A percentile compares a stretch with the other conserved stretches of the same genome.
These are phyloP conservation scores for Pisolithus albus DNA, from an alignment of 768 basidiomycete genomes.

Conservation along the genomic window DNA sequence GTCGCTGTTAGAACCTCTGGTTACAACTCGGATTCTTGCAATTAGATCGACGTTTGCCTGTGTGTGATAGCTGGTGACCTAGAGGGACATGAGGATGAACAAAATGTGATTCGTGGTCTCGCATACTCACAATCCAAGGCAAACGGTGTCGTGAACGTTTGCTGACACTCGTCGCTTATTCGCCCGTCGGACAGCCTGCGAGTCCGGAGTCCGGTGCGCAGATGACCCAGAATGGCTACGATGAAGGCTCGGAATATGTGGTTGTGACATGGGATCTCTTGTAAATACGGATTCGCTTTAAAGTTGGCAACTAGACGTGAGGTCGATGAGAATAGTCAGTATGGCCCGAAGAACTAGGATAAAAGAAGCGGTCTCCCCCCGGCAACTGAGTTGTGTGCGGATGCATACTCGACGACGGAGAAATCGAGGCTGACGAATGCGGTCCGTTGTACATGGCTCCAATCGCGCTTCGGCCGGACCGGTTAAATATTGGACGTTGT, in stretches of 20 bases:
- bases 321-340: conserved; percentile 1
- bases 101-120: no score
- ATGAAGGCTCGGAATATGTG: not conserved
- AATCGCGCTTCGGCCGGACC: not conserved
- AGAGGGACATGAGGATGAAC: conserved; percentile 3
- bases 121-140: conserved; percentile 25
- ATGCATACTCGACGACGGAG: conserved; percentile 18
- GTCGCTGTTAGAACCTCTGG: conserved; percentile 27
- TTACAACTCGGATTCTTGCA: conserved; percentile 21
- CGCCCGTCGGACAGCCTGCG: conserved; percentile 27
- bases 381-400: conserved; percentile 16
- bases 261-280: not conserved
- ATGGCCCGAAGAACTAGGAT: not conserved
- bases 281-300: conserved; percentile 3
- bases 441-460: conserved; percentile 6
- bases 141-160: conserved; percentile 26
- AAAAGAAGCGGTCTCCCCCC: conserved; percentile 5
- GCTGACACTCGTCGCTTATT: conserved; percentile 17
- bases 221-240: not conserved
- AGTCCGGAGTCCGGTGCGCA: conserved; percentile 13
- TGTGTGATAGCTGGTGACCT: conserved; percentile 27
- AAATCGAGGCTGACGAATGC: conserved; percentile 15
- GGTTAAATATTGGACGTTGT: not conserved
- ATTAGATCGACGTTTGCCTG: conserved; percentile 19
- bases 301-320: not conserved